Evolutionary conservation across 148 eudicot genomes (phyloP), one percentile per base, ranked within the genome.

Genomic region (Vaccinium corymbosum): DNA sequence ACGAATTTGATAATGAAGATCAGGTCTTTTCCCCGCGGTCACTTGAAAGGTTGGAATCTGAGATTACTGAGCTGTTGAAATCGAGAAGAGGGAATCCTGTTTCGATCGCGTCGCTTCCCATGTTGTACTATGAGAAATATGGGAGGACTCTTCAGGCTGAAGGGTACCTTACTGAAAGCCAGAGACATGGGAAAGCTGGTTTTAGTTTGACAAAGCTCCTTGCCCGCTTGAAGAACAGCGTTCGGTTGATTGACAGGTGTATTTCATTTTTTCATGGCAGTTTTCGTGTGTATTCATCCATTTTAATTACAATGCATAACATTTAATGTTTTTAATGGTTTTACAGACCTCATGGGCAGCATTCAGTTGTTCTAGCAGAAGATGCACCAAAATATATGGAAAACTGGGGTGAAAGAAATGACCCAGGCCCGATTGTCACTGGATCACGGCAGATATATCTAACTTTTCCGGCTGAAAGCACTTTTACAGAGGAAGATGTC

Each of bases 111-210:
- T 89, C 91, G 9, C 84, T 92, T 84, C 95, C 92, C n/a, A 83
- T 85, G 89, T 48, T 89, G 85, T 92, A 88, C 82, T 82, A 81
- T 80, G 93, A 89, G 35, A 91, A 79, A 82, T 92, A 86, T 80
- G 90, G 92, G 46, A 90, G 83, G 84, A 84, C 75, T 51, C 91
- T 92, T 84, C 92, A 89, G 56, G 95, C 95, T 6, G 92, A 90
- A 49, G 95, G 95, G 32, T 92, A 92, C 73, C 90, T 91, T 29
- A 92, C 95, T 1, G 95, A 92, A 85, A 92, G 95, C 89, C 92
- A 91, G 81, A 90, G 95, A 80, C 93, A 92, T 78, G 95, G 95
- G 4, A 87, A 90, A 82, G 91, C 92, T 75, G 95, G 95, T 61
- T 91, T 79, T 88, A 92, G 93, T 86, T 88, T 92, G 89, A 91